These are phyloP conservation scores for Sapria himalayana DNA, from an alignment of 345 rosid genomes.

Conservation along the genomic window DNA sequence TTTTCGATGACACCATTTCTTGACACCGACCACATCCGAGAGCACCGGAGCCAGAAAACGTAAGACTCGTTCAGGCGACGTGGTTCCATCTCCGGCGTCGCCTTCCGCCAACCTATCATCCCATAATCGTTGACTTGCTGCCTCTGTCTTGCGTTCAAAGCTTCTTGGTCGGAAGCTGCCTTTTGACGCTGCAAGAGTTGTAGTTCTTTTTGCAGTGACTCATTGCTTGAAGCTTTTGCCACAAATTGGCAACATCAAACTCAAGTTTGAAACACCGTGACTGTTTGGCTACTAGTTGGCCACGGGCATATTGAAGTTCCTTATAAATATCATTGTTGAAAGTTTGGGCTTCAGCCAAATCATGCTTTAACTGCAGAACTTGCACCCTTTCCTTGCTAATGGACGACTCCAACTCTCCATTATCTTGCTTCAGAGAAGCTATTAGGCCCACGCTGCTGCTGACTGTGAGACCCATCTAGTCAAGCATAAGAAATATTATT, in stretches of 20 bases:
- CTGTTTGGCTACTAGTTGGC: constrained; percentile 91
- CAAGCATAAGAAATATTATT: too few species aligned
- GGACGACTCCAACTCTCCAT: constrained; percentile 56
- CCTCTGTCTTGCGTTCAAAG: constrained; percentile 39
- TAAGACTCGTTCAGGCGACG: too few species aligned
- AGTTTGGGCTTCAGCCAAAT: constrained; percentile 49
- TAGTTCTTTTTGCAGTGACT: constrained; percentile 66
- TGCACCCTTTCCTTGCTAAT: constrained; percentile 54
- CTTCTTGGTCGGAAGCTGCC: constrained; percentile 93
- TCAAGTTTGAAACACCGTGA: constrained; percentile 95
- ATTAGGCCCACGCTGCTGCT: too few species aligned
- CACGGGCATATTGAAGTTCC: constrained; percentile 93
- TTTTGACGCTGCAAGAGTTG: constrained; percentile 85
- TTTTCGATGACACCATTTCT: too few species aligned
- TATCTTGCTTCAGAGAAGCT: constrained; percentile 45
- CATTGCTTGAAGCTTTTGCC: constrained; percentile 81
- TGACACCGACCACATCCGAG: too few species aligned
- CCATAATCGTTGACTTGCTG: constrained; percentile 77
- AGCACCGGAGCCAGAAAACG: too few species aligned
- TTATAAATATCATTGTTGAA: constrained; percentile 54
- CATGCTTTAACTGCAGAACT: constrained; percentile 56
- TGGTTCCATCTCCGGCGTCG: too few species aligned
- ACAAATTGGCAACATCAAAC: constrained; percentile 91
- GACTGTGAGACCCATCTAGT: too few species aligned
- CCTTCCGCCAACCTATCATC: constrained; percentile 98